phyloP scores from a whole-genome alignment of 768 basidiomycete genomes.

The Calocybe indica region DNA sequence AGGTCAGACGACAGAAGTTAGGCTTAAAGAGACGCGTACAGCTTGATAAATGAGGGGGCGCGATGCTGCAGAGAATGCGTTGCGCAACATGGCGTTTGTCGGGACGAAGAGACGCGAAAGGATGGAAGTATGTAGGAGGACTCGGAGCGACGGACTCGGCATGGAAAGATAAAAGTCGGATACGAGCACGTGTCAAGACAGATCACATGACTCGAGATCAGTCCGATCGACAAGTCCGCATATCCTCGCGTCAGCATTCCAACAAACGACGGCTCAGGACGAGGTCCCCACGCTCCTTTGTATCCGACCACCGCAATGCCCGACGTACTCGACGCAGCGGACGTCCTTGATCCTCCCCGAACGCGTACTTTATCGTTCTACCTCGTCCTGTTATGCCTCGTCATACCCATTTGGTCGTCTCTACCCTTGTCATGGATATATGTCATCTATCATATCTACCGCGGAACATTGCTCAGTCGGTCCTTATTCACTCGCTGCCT shows the following conservation, averaged over 20 bases:
- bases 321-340: too few species aligned
- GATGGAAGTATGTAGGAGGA: conserved; percentile 24
- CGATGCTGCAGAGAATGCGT: conserved; percentile 48
- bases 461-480: conserved; percentile 35
- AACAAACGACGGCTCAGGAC: too few species aligned
- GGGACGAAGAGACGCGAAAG: conserved; percentile 19
- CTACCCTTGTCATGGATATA: conserved; percentile 64
- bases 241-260: too few species aligned
- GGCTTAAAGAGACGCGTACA: conserved; percentile 28
- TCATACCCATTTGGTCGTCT: conserved; percentile 60
- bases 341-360: conserved; percentile 9
- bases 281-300: too few species aligned
- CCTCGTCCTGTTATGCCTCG: conserved; percentile 45
- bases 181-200: conserved; percentile 8
- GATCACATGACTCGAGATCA: conserved; percentile 7
- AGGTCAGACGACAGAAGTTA: too few species aligned
- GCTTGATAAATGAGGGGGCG: conserved; percentile 48
- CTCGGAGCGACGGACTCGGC: conserved; percentile 5
- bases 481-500: conserved; percentile 27
- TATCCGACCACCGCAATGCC: too few species aligned
- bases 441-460: conserved; percentile 42
- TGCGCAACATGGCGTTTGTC: conserved; percentile 57
- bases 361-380: conserved; percentile 49
- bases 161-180: conserved; percentile 5
- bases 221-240: too few species aligned